Evolutionary conservation across 768 basidiomycete species (phyloP).

Genomic region (Podaxis carcinomalis): DNA sequence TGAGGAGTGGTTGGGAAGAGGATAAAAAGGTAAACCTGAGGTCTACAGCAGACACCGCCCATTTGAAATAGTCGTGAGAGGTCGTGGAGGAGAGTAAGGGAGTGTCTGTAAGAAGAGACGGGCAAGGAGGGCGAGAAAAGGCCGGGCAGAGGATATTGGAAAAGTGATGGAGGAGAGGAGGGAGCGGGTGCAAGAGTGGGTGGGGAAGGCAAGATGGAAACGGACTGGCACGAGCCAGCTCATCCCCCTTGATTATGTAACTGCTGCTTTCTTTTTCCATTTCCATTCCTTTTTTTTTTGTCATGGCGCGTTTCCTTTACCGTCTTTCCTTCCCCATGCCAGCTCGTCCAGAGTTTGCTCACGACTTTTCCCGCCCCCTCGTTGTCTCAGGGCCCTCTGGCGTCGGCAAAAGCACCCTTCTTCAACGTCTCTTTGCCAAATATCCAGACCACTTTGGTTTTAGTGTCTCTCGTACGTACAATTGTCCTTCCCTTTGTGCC

Average conservation of each 20-base stretch:
- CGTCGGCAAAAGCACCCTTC: conserved; percentile 90
- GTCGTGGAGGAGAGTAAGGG: conserved; percentile 2
- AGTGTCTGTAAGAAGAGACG: not conserved
- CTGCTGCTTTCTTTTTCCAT: not conserved
- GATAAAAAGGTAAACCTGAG: conserved; percentile 47
- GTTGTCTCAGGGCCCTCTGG: conserved; percentile 91
- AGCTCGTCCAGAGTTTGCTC: not conserved
- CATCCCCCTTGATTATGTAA: conserved; percentile 6
- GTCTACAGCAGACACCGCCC: conserved; percentile 85
- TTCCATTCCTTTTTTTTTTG: not conserved
- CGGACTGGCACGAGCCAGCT: conserved; percentile 1
- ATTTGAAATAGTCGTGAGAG: conserved; percentile 31
- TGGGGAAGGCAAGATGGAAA: conserved; percentile 6
- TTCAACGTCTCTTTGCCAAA: conserved; percentile 74
- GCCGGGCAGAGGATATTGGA: not conserved
- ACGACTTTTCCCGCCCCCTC: conserved; percentile 60
- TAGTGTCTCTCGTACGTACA: conserved; percentile 78
- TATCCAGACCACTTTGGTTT: conserved; percentile 87
- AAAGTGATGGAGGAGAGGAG: not conserved
- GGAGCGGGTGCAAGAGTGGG: conserved; percentile 3
- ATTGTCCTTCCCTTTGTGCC: conserved; percentile 12
- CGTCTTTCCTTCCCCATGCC: not conserved
- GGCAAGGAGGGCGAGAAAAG: not conserved
- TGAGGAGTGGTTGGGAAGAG: not conserved
- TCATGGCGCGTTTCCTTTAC: not conserved